Evolutionary conservation across 805 yeast species (phyloP), one percentile per base, ranked within the genome.

Genomic region (Saccharomycopsis capsularis): DNA sequence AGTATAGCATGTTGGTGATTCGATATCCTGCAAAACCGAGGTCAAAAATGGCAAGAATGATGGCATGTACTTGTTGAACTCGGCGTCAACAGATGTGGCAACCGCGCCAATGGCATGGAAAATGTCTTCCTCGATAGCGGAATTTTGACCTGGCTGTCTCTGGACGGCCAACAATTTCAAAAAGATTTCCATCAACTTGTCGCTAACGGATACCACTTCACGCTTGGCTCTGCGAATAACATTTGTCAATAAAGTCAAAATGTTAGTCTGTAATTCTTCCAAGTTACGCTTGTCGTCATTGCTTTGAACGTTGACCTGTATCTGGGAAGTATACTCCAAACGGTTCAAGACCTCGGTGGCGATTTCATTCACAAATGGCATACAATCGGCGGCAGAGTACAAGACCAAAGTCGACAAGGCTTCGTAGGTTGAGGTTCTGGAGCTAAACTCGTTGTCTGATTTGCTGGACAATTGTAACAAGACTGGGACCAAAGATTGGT

Each of bases 341-440:
- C 95, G 79, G 51, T 68, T 68, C 60, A 91, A 71, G 23, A 83
- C 81, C 57, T 83, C 90, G 6, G 79, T 68, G 2, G 96, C 95
- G 56, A 91, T 76, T 42, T 74, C 71, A 53, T 84, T 81, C 34
- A 90, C 82, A 22, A 80, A 65, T 34, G 78, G 79, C 64, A 85
- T 72, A 37, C 84, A 84, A 59, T 79, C 85, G 40, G 72, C 73
- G 4, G 95, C 79, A 60, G 91, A 75, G 64, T 76, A 84, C 42
- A 81, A 74, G 22, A 91, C 95, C 60, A 90, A 70, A 0, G 91
- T 74, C 1, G 95, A 81, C 56, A 93, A 69, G 0, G 97, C 95
- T 67, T 95, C 96, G 64, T 88, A 93, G 1, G 98, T 95, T n/a
- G 97, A 88, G 1, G 98, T 91, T 62, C 98, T 77, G 4, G 95